Conservation (phyloP, 139 green algal genomes). For the Chlamydomonas sphaeroides region DNA sequence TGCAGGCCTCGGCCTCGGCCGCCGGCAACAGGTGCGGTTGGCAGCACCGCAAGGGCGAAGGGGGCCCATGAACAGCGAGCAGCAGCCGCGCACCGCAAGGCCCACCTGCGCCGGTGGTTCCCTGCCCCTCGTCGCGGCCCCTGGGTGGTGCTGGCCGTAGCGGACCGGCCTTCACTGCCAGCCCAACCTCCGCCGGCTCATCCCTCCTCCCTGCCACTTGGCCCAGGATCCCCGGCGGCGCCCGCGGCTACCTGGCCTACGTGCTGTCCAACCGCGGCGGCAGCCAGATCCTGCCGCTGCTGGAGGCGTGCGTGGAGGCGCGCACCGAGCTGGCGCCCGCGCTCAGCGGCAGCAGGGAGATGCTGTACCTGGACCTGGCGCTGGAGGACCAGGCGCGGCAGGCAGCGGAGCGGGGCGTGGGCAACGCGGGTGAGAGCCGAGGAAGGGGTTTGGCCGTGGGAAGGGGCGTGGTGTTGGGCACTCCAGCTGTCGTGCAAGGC, state of each 20-base stretch:
- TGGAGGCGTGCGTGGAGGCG: slow-evolving; percentile 93
- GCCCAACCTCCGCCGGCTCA: too few species aligned
- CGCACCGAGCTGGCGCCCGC: slow-evolving; percentile 80
- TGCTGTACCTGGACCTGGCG: slow-evolving; percentile 97
- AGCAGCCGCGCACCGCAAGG: too few species aligned
- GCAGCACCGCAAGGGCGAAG: too few species aligned
- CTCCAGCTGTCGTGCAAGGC: too few species aligned
- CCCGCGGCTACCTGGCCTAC: slow-evolving; percentile 87
- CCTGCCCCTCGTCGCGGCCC: too few species aligned
- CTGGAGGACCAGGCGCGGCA: slow-evolving; percentile 88
- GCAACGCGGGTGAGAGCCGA: slow-evolving; percentile 33
- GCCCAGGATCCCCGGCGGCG: slow-evolving; percentile 62
- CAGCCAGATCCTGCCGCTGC: slow-evolving; percentile 78
- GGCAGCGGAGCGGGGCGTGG: slow-evolving; percentile 66
- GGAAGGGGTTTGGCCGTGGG: too few species aligned
- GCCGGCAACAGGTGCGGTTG: slow-evolving; percentile 54
- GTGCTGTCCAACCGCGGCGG: slow-evolving; percentile 75
- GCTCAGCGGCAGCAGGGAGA: slow-evolving; percentile 76
- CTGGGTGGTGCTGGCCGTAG: too few species aligned
- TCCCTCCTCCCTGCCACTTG: too few species aligned
- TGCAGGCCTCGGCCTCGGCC: slow-evolving; percentile 67
- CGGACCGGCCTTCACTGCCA: too few species aligned
- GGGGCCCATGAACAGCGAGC: too few species aligned
- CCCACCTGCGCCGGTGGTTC: too few species aligned
- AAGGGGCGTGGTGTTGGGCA: too few species aligned